These are phyloP conservation scores for Amanita pseudoporphyria DNA, from an alignment of 768 basidiomycete species.

Conservation along the genomic window DNA sequence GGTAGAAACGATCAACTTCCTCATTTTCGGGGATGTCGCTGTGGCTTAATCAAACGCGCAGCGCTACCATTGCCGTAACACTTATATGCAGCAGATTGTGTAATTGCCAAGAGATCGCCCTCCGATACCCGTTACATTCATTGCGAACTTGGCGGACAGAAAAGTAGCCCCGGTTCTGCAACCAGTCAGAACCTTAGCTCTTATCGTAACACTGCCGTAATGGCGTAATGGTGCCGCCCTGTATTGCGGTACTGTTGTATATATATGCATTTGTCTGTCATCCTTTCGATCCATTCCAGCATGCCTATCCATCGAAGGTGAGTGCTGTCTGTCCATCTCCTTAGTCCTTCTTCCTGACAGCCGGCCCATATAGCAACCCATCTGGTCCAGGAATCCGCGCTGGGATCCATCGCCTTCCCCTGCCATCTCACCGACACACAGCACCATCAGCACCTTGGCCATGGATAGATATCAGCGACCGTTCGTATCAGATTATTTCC, in stretches of 20 bases:
- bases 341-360: neutral
- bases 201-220: too few relatives aligned
- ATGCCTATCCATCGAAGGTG: neutral
- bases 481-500: slow-evolving; percentile 14
- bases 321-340: neutral
- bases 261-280: neutral
- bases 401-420: slow-evolving; percentile 17
- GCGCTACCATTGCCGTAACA: too few relatives aligned
- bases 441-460: slow-evolving; percentile 40
- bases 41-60: too few relatives aligned
- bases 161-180: too few relatives aligned
- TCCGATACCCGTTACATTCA: too few relatives aligned
- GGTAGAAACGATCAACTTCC: too few relatives aligned
- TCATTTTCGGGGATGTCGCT: too few relatives aligned
- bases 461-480: slow-evolving; percentile 32
- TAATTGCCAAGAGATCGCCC: too few relatives aligned
- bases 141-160: neutral
- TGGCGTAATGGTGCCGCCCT: neutral
- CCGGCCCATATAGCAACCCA: neutral
- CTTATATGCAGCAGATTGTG: too few relatives aligned
- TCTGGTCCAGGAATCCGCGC: too few relatives aligned
- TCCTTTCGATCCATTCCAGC: neutral
- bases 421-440: slow-evolving; percentile 36
- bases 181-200: too few relatives aligned
- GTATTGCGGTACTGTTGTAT: too few relatives aligned